phyloP scores from a whole-genome alignment of 78 protist genomes.

The Tieghemostelium lacteum region DNA sequence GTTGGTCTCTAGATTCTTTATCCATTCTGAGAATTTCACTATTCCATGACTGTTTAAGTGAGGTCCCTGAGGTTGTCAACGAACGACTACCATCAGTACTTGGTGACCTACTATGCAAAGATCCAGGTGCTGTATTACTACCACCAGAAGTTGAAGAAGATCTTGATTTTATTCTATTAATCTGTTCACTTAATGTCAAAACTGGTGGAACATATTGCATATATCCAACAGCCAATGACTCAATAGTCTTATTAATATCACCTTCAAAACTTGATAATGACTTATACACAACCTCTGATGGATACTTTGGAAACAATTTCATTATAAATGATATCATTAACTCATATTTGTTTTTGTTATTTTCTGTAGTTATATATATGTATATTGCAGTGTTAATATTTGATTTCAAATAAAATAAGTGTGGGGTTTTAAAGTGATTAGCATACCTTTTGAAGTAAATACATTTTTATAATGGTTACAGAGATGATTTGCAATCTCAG shows the following conservation, averaged over 20 bases:
- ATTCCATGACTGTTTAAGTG: constrained; percentile 26
- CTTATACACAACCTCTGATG: neutral
- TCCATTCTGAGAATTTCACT: constrained; percentile 22
- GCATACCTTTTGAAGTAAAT: constrained; percentile 18
- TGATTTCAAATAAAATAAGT: too few species aligned
- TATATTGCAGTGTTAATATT: neutral
- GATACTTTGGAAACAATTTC: constrained; percentile 50
- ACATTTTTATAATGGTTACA: constrained; percentile 24
- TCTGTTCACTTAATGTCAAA: neutral
- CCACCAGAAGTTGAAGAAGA: neutral
- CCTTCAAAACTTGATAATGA: constrained; percentile 25
- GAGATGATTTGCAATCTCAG: constrained; percentile 41
- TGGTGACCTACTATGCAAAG: neutral
- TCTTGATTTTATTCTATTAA: neutral
- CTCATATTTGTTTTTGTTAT: constrained; percentile 29
- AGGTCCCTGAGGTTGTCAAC: neutral
- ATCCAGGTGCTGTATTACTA: neutral
- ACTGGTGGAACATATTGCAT: neutral
- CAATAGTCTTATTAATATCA: constrained; percentile 55
- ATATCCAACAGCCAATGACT: constrained; percentile 15
- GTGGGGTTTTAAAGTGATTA: too few species aligned
- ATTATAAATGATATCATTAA: constrained; percentile 6
- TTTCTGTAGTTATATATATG: constrained; percentile 1
- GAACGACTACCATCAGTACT: too few species aligned
- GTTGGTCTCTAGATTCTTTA: constrained; percentile 11